Conservation (phyloP, 352 stramenopile species). For the Phytophthora pini region DNA sequence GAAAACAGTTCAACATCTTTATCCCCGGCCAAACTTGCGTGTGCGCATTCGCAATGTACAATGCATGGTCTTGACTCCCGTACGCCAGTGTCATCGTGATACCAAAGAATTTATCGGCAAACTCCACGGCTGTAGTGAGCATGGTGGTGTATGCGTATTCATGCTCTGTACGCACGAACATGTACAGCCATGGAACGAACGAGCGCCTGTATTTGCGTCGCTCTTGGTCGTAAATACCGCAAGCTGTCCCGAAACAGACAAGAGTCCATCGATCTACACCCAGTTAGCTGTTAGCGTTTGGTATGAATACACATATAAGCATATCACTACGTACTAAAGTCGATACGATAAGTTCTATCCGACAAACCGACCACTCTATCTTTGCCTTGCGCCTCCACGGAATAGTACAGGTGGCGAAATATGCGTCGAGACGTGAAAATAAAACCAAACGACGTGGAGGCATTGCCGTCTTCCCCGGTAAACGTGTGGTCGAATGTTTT, state of each 20-base stretch:
- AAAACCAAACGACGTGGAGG: background rate
- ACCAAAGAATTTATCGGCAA: background rate
- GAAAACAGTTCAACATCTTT: background rate
- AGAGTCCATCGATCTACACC: conserved; percentile 3
- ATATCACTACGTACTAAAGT: background rate
- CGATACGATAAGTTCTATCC: background rate
- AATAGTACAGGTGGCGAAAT: conserved; percentile 4
- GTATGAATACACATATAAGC: no score
- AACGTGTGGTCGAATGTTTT: conserved; percentile 4
- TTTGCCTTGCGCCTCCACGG: background rate
- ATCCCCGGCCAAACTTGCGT: background rate
- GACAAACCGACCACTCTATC: conserved; percentile 2
- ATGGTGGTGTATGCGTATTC: background rate
- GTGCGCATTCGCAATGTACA: background rate
- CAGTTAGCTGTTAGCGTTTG: no score
- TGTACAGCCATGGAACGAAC: background rate
- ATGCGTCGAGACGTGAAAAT: conserved; percentile 1
- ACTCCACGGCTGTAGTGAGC: background rate
- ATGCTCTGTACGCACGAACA: conserved; percentile 8
- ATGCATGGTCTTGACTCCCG: conserved; percentile 4
- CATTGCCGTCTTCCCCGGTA: background rate
- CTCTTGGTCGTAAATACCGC: background rate
- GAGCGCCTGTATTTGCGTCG: background rate
- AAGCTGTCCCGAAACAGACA: background rate
- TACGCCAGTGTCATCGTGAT: background rate